phyloP scores from a whole-genome alignment of 805 yeast species.

The Candida namnaoensis region DNA sequence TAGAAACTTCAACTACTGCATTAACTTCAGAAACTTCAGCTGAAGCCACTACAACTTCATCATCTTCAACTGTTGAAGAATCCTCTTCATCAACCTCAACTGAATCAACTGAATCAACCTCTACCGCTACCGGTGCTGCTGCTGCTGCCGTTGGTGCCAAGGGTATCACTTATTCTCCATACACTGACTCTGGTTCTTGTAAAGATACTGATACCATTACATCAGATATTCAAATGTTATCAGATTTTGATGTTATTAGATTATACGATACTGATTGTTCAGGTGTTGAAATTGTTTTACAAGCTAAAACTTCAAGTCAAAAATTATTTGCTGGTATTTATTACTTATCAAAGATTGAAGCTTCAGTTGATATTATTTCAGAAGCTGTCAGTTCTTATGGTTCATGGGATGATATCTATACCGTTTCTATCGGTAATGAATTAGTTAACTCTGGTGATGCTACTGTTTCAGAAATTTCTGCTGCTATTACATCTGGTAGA shows the following conservation, averaged over 20 bases:
- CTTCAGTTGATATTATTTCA: slow-evolving; percentile 34
- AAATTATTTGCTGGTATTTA: slow-evolving; percentile 51
- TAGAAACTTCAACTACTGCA: slow-evolving; percentile 1
- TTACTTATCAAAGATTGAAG: slow-evolving; percentile 33
- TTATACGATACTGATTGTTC: slow-evolving; percentile 58
- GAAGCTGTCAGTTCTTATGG: slow-evolving; percentile 33
- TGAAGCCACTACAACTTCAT: slow-evolving; percentile 6
- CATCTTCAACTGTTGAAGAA: slow-evolving; percentile 2
- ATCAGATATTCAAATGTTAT: slow-evolving; percentile 34
- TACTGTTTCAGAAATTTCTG: slow-evolving; percentile 34
- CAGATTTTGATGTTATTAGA: slow-evolving; percentile 42
- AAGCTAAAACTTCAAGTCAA: slow-evolving; percentile 37
- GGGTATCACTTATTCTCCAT: slow-evolving; percentile 65
- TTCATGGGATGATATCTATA: slow-evolving; percentile 51
- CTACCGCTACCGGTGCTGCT: slow-evolving; percentile 15
- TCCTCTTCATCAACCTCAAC: slow-evolving; percentile 6
- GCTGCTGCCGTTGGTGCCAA: slow-evolving; percentile 32
- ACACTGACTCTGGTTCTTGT: slow-evolving; percentile 45
- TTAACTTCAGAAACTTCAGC: slow-evolving; percentile 7
- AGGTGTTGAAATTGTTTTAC: slow-evolving; percentile 42
- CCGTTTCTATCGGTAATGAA: slow-evolving; percentile 60
- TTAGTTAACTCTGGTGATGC: slow-evolving; percentile 45
- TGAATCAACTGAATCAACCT: neutral
- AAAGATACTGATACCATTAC: slow-evolving; percentile 39
- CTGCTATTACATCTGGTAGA: slow-evolving; percentile 40